These are phyloP conservation scores for Amanita inopinata DNA, from an alignment of 768 basidiomycete genomes.

Conservation along the genomic window DNA sequence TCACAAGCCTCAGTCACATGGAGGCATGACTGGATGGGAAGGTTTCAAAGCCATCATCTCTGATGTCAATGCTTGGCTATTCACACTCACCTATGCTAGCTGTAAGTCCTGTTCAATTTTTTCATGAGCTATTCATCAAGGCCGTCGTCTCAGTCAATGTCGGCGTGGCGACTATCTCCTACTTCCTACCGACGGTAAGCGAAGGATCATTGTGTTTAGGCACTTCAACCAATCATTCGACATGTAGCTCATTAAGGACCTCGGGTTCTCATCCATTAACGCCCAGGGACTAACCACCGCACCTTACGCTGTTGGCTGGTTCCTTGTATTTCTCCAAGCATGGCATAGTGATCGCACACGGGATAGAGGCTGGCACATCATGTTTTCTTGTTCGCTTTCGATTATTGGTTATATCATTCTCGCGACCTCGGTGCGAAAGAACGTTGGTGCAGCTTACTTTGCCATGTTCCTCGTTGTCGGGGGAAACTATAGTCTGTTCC, in stretches of 20 bases:
- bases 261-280: slow-evolving; percentile 46
- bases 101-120: slow-evolving; percentile 22
- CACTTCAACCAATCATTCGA: neutral
- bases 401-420: slow-evolving; percentile 47
- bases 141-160: slow-evolving; percentile 35
- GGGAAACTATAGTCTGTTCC: slow-evolving; percentile 46
- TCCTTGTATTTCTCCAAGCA: slow-evolving; percentile 43
- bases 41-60: slow-evolving; percentile 42
- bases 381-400: slow-evolving; percentile 35
- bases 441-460: slow-evolving; percentile 45
- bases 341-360: slow-evolving; percentile 45
- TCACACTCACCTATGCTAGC: slow-evolving; percentile 42
- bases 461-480: slow-evolving; percentile 48
- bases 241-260: slow-evolving; percentile 41
- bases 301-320: slow-evolving; percentile 47
- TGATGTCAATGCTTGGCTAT: slow-evolving; percentile 43
- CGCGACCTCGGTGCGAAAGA: slow-evolving; percentile 39
- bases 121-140: neutral
- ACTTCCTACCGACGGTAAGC: slow-evolving; percentile 45
- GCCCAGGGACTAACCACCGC: slow-evolving; percentile 52
- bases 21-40: slow-evolving; percentile 47
- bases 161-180: slow-evolving; percentile 45
- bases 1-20: slow-evolving; percentile 48
- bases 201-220: neutral
- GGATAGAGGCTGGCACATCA: slow-evolving; percentile 48